A percentile compares a stretch with the other conserved stretches of the same genome.
These are phyloP conservation scores for Camellia oleifera DNA, from an alignment of 179 eudicot genomes.

Conservation along the genomic window DNA sequence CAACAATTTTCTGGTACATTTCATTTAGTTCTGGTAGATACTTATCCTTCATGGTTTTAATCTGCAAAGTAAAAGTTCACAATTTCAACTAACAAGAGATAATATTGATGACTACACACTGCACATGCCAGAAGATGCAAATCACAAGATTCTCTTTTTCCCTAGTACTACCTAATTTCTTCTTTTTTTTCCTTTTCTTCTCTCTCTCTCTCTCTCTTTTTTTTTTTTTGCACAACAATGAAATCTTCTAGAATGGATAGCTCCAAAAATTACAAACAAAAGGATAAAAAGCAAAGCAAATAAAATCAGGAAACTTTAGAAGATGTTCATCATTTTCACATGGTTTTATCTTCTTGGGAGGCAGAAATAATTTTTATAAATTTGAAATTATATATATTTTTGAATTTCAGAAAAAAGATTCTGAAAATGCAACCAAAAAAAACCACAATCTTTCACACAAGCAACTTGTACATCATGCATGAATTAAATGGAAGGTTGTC, in stretches of 20 bases:
- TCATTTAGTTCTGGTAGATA: constrained; percentile 71
- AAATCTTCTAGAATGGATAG: background rate
- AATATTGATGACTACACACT: background rate
- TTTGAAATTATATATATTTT: no score
- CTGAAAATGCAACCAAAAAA: no score
- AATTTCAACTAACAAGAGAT: constrained; percentile 15
- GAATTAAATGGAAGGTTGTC: no score
- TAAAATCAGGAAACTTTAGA: background rate
- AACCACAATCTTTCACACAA: no score
- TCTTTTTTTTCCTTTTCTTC: no score
- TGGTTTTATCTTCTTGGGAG: no score
- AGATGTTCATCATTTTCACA: no score
- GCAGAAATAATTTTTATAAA: no score
- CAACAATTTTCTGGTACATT: constrained; percentile 68
- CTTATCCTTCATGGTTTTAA: constrained; percentile 72
- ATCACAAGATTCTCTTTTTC: background rate
- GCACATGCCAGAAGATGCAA: background rate
- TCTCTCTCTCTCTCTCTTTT: no score
- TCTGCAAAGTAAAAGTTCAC: constrained; percentile 45
- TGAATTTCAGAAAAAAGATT: no score
- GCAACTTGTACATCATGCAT: no score
- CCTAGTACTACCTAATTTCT: background rate
- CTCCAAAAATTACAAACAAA: background rate
- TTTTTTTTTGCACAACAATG: background rate
- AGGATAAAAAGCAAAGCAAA: background rate